These are phyloP conservation scores for Paulownia fortunei DNA, from an alignment of 257 asterid species.

Conservation along the genomic window DNA sequence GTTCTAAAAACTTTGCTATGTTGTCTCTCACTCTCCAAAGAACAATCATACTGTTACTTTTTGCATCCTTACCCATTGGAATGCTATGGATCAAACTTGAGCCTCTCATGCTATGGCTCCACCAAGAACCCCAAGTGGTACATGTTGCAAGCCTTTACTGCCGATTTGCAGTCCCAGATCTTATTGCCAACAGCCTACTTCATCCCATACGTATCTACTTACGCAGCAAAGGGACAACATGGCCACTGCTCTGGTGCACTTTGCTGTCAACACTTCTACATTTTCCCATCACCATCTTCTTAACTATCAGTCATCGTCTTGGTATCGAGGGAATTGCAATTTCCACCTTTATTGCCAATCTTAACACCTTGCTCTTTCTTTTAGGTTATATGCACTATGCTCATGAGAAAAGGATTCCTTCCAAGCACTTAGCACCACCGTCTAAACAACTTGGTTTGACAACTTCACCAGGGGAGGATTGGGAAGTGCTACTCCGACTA, in stretches of 20 bases:
- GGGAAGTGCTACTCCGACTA: slow-evolving; percentile 70
- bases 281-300: slow-evolving; percentile 71
- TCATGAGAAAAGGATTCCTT: slow-evolving; percentile 34
- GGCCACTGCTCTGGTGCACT: slow-evolving; percentile 95
- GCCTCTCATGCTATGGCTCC: slow-evolving; percentile 76
- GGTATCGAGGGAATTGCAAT: slow-evolving; percentile 83
- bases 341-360: slow-evolving; percentile 61
- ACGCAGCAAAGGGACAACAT: slow-evolving; percentile 81
- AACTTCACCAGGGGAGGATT: slow-evolving; percentile 61
- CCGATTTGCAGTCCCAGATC: slow-evolving; percentile 79
- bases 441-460: slow-evolving; percentile 36
- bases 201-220: slow-evolving; percentile 84
- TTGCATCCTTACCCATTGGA: slow-evolving; percentile 76
- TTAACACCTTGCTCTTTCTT: slow-evolving; percentile 67
- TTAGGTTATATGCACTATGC: slow-evolving; percentile 50
- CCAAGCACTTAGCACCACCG: slow-evolving; percentile 43
- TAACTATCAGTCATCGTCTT: slow-evolving; percentile 68
- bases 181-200: slow-evolving; percentile 74
- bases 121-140: slow-evolving; percentile 78
- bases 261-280: slow-evolving; percentile 66
- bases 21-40: slow-evolving; percentile 65
- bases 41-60: slow-evolving; percentile 67
- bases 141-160: slow-evolving; percentile 77
- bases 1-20: slow-evolving; percentile 68
- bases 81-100: slow-evolving; percentile 76